phyloP scores from a whole-genome alignment of 257 asterid genomes.

The Verbascum thapsus region DNA sequence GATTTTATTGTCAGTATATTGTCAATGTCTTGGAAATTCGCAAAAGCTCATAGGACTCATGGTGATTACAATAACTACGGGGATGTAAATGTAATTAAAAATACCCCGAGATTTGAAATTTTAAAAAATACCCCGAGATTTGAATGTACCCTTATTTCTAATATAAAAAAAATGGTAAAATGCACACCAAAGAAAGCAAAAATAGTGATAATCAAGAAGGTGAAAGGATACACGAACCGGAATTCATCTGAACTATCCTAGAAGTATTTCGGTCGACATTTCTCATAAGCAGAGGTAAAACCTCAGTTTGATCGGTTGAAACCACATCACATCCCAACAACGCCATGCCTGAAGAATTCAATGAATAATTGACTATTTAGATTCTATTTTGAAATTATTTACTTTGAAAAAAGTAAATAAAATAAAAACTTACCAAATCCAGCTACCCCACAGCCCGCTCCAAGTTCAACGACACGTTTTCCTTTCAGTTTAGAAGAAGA shows the following conservation, averaged over 20 bases:
- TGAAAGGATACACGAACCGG: slow-evolving; percentile 53
- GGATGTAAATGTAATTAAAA: too few species aligned
- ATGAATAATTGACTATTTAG: slow-evolving; percentile 19
- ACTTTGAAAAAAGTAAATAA: slow-evolving; percentile 11
- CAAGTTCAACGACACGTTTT: slow-evolving; percentile 94
- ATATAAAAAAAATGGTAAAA: too few species aligned
- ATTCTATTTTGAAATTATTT: slow-evolving; percentile 14
- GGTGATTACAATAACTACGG: too few species aligned
- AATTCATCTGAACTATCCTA: slow-evolving; percentile 62
- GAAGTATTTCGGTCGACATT: slow-evolving; percentile 84
- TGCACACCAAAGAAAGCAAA: neutral
- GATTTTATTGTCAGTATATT: too few species aligned
- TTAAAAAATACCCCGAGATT: too few species aligned
- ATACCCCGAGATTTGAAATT: too few species aligned
- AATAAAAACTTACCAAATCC: slow-evolving; percentile 75
- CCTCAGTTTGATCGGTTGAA: slow-evolving; percentile 95
- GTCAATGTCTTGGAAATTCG: too few species aligned
- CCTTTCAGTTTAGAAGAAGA: slow-evolving; percentile 87
- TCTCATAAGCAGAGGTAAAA: slow-evolving; percentile 88
- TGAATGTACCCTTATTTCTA: too few species aligned
- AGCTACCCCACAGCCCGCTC: slow-evolving; percentile 99
- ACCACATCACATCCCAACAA: slow-evolving; percentile 87
- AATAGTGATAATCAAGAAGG: slow-evolving; percentile 6
- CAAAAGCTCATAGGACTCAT: too few species aligned
- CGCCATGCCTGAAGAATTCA: slow-evolving; percentile 78